A percentile compares a stretch with the other conserved stretches of the same genome.
Evolutionary conservation across 2,329 filamentous ascomycete species (phyloP).

Genomic region (Calonectria multiphialidica): DNA sequence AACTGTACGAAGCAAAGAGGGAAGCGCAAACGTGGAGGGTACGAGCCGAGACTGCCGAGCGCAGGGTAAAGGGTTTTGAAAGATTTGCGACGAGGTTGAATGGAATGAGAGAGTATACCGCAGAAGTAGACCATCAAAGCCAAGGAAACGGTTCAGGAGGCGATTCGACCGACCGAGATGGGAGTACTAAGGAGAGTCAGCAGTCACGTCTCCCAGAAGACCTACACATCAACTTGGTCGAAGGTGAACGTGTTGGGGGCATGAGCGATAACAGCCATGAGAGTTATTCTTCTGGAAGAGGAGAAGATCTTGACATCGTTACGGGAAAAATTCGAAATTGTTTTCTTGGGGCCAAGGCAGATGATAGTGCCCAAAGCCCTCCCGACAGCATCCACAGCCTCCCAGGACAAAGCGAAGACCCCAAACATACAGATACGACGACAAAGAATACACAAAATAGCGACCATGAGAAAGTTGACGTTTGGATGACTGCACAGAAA

Average conservation of each 20-base stretch:
- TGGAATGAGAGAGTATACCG: constrained; percentile 43
- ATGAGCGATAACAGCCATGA: neutral
- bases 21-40: constrained; percentile 61
- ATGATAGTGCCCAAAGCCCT: constrained; percentile 25
- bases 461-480: constrained; percentile 39
- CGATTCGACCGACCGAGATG: neutral
- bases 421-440: neutral
- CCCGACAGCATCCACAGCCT: neutral
- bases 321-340: constrained; percentile 44
- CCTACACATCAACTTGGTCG: constrained; percentile 12
- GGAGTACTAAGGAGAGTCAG: neutral
- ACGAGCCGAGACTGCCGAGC: constrained; percentile 68
- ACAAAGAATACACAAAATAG: constrained; percentile 18
- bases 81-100: constrained; percentile 52
- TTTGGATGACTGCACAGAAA: constrained; percentile 49
- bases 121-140: constrained; percentile 2
- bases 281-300: constrained; percentile 38
- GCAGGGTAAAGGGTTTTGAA: constrained; percentile 61
- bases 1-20: constrained; percentile 55
- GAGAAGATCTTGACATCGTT: constrained; percentile 42
- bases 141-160: neutral
- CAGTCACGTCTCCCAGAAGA: neutral
- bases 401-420: neutral
- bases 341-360: constrained; percentile 33
- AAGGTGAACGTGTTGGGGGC: neutral